phyloP scores from a whole-genome alignment of 306 rosid species.

The Vigna reflexopilosa region DNA sequence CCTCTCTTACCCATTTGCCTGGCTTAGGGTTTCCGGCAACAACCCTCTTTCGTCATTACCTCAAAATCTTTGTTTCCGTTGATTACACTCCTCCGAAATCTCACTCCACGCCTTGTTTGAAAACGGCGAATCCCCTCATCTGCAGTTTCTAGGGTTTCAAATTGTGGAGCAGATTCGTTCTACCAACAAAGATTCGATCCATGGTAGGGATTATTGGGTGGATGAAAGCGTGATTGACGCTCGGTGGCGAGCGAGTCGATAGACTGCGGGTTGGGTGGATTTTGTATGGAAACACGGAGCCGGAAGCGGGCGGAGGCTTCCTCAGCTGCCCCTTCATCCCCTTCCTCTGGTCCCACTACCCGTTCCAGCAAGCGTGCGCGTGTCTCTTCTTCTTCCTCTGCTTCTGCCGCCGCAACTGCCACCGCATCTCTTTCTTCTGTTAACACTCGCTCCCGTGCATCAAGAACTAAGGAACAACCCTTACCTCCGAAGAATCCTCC shows the following conservation, averaged over 20 bases:
- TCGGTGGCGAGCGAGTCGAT: conserved; percentile 79
- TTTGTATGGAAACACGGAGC: conserved; percentile 99
- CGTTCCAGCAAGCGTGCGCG: conserved; percentile 87
- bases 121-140: not conserved
- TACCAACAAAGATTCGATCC: conserved; percentile 40
- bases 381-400: conserved; percentile 49
- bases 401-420: conserved; percentile 36
- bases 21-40: conserved; percentile 49
- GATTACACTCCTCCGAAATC: not conserved
- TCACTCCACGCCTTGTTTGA: not conserved
- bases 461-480: conserved; percentile 54
- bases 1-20: conserved; percentile 1
- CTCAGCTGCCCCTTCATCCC: conserved; percentile 99
- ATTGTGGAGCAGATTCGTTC: conserved; percentile 52
- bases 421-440: conserved; percentile 42
- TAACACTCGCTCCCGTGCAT: conserved; percentile 79
- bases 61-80: not conserved
- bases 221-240: conserved; percentile 65
- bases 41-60: not conserved
- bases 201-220: conserved; percentile 56
- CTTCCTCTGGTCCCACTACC: conserved; percentile 79
- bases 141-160: conserved; percentile 51
- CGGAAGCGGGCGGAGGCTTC: conserved; percentile 99
- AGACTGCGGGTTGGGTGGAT: conserved; percentile 81
- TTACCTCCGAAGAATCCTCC: conserved; percentile 46